Evolutionary conservation across 768 basidiomycete genomes (phyloP).

Genomic region (Rhodotorula paludigena): DNA sequence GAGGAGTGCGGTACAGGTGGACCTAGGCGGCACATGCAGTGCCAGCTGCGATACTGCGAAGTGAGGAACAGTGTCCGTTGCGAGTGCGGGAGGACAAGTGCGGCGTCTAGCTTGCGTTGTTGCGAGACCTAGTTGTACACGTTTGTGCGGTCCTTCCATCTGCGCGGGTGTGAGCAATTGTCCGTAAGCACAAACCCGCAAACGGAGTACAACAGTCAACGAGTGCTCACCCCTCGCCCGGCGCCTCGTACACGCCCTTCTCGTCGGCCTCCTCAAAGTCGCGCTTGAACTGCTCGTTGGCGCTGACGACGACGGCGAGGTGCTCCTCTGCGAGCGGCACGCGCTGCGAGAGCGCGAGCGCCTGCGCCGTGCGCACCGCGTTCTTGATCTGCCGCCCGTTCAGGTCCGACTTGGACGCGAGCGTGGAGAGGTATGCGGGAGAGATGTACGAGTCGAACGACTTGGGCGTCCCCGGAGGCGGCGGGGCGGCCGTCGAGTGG

Average conservation of each 20-base stretch:
- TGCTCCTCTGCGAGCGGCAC: conserved; percentile 55
- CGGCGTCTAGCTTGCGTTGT: too few relatives aligned
- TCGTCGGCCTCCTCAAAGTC: conserved; percentile 31
- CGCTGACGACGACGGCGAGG: conserved; percentile 53
- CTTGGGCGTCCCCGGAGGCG: too few relatives aligned
- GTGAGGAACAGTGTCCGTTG: too few relatives aligned
- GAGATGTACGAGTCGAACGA: conserved; percentile 46
- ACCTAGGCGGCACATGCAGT: too few relatives aligned
- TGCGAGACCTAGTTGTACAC: neutral
- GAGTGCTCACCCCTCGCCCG: conserved; percentile 26
- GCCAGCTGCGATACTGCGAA: too few relatives aligned
- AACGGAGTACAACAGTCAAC: neutral
- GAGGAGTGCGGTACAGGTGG: too few relatives aligned
- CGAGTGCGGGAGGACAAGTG: too few relatives aligned
- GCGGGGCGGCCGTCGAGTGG: too few relatives aligned
- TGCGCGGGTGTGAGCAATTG: neutral
- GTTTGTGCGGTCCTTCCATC: conserved; percentile 22
- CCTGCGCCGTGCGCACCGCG: conserved; percentile 56
- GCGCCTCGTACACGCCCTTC: conserved; percentile 16
- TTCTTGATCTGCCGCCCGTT: conserved; percentile 52
- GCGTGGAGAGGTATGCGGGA: conserved; percentile 51
- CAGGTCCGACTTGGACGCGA: conserved; percentile 54
- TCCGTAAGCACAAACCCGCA: too few relatives aligned
- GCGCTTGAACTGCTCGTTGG: neutral
- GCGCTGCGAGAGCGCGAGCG: conserved; percentile 55